Conservation (phyloP, 116 monocot genomes). For the Papilionanthe hybrid region DNA sequence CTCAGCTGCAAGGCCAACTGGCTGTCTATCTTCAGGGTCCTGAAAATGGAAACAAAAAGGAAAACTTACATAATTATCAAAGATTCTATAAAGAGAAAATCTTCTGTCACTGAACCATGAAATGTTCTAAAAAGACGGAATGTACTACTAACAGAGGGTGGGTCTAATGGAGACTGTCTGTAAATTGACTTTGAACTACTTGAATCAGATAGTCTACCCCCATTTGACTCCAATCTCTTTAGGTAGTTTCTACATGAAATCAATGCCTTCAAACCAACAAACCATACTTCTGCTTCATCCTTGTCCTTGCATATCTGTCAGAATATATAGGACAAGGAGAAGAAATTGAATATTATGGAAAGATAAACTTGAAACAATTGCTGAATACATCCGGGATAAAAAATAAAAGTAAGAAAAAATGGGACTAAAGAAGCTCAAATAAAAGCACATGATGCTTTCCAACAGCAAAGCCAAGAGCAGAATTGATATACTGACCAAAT, state of each 20-base stretch:
- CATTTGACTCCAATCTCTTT: conserved; percentile 49
- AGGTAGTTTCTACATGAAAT: conserved; percentile 44
- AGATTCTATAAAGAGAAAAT: not conserved
- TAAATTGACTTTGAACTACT: conserved; percentile 40
- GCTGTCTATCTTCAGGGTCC: conserved; percentile 43
- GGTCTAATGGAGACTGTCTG: conserved; percentile 29
- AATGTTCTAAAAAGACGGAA: conserved; percentile 30
- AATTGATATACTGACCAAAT: conserved; percentile 49
- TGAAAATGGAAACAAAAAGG: conserved; percentile 19
- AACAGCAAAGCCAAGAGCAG: too few species aligned
- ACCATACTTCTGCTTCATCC: conserved; percentile 99
- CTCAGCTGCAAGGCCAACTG: conserved; percentile 21
- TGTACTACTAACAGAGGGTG: conserved; percentile 37
- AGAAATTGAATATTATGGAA: not conserved
- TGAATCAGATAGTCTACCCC: conserved; percentile 50
- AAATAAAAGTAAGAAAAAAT: not conserved
- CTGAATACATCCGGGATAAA: not conserved
- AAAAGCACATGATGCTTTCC: not conserved
- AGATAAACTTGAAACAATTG: not conserved
- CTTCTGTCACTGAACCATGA: not conserved
- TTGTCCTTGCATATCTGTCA: conserved; percentile 99
- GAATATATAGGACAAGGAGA: not conserved
- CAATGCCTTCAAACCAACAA: conserved; percentile 85
- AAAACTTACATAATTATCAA: not conserved
- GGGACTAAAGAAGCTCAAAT: not conserved